Evolutionary conservation across 2,329 filamentous ascomycete species (phyloP).

Genomic region (Phaeosphaeria sp.): DNA sequence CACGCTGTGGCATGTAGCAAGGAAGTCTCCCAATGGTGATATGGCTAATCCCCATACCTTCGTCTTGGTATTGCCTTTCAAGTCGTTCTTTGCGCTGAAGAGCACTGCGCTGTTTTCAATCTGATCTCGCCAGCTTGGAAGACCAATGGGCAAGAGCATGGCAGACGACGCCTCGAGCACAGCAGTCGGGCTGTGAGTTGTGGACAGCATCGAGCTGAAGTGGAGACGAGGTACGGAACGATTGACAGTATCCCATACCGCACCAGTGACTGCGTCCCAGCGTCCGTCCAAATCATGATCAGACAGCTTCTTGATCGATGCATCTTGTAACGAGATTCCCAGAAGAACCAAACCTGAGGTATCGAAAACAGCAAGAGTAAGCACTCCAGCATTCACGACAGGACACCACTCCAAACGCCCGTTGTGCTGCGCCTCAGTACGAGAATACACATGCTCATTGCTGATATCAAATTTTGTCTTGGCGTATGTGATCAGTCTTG

Average conservation of each 20-base stretch:
- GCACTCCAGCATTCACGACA: conserved; percentile 11
- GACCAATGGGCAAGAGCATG: conserved; percentile 9
- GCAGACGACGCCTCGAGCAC: conserved; percentile 33
- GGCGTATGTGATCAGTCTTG: conserved; percentile 26
- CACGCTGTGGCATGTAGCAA: conserved; percentile 58
- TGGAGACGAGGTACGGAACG: conserved; percentile 35
- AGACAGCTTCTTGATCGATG: conserved; percentile 21
- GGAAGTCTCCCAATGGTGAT: conserved; percentile 55
- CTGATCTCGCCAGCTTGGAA: conserved; percentile 50
- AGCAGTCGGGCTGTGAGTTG: conserved; percentile 39
- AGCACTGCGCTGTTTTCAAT: conserved; percentile 45
- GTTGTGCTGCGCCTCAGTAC: conserved; percentile 27
- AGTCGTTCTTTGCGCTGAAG: conserved; percentile 58
- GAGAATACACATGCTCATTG: conserved; percentile 31
- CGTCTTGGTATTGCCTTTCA: conserved; percentile 57
- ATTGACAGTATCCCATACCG: conserved; percentile 37
- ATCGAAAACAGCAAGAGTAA: conserved; percentile 43
- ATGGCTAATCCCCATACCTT: conserved; percentile 61
- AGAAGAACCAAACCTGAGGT: conserved; percentile 33
- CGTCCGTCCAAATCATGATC: conserved; percentile 48
- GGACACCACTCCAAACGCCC: conserved; percentile 42
- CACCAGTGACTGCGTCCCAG: conserved; percentile 51
- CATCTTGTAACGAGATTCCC: conserved; percentile 30
- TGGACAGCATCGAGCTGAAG: conserved; percentile 47
- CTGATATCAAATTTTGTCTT: conserved; percentile 21